phyloP scores from a whole-genome alignment of 1,284 basidiomycete species.

The Ustilago shanxiensis region DNA sequence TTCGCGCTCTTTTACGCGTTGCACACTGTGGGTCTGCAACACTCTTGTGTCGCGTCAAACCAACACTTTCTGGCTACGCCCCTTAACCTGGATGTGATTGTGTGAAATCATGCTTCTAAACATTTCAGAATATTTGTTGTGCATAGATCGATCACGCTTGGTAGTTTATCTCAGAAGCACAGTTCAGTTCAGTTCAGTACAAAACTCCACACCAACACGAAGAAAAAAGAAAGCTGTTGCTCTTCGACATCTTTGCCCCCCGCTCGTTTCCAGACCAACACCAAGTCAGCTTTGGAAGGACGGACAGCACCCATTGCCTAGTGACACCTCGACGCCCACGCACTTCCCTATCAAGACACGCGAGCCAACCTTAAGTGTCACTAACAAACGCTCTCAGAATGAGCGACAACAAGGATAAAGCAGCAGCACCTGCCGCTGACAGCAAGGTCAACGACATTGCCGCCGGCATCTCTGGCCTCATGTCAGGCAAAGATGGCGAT shows the following conservation, averaged over 20 bases:
- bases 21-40: no score
- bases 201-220: constrained; percentile 48
- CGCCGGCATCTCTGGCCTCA: constrained; percentile 50
- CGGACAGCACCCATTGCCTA: no score
- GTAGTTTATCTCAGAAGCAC: constrained; percentile 34
- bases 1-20: constrained; percentile 41
- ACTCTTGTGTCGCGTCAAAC: constrained; percentile 22
- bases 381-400: constrained; percentile 15
- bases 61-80: constrained; percentile 22
- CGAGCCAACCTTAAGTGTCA: not conserved
- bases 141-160: constrained; percentile 33
- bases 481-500: constrained; percentile 37
- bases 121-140: not conserved
- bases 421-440: constrained; percentile 30
- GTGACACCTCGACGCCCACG: no score
- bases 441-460: constrained; percentile 58
- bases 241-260: not conserved
- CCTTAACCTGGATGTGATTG: not conserved
- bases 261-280: not conserved
- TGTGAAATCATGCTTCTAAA: constrained; percentile 14
- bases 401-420: constrained; percentile 41
- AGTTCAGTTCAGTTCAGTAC: no score
- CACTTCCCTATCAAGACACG: not conserved
- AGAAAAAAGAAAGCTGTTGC: constrained; percentile 17
- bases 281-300: not conserved